These are phyloP conservation scores for Candida endomychidarum DNA, from an alignment of 805 yeast genomes.

Conservation along the genomic window DNA sequence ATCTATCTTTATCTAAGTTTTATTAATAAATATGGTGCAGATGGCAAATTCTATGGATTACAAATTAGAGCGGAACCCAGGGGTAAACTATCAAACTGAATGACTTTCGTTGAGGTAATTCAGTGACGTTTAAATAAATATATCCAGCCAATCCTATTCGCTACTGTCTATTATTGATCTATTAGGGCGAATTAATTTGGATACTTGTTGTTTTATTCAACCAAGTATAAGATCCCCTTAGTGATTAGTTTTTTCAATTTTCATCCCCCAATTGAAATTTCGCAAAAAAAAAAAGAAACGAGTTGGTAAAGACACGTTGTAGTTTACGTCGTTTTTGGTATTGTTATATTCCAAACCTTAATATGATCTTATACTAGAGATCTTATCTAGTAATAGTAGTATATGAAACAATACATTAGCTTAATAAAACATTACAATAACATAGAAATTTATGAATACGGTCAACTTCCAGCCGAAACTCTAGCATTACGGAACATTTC, in stretches of 20 bases:
- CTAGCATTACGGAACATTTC: too few species aligned
- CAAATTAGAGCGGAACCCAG: constrained; percentile 4
- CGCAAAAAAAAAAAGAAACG: constrained; percentile 6
- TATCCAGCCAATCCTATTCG: neutral
- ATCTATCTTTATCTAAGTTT: neutral
- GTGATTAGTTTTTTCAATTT: constrained; percentile 7
- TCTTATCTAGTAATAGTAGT: too few species aligned
- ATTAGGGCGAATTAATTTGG: neutral
- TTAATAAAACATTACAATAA: too few species aligned
- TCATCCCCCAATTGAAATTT: constrained; percentile 12
- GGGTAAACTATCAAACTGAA: neutral
- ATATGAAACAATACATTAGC: too few species aligned
- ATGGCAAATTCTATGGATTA: constrained; percentile 2
- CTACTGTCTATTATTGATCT: constrained; percentile 1
- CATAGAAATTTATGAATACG: too few species aligned
- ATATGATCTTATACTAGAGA: too few species aligned
- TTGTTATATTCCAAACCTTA: too few species aligned
- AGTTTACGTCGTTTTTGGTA: too few species aligned
- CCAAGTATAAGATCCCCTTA: constrained; percentile 4
- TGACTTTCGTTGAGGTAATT: neutral
- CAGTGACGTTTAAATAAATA: too few species aligned
- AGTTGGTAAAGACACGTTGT: neutral
- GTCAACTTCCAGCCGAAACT: too few species aligned
- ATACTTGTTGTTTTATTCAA: neutral
- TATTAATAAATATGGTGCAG: neutral